A percentile compares a stretch with the other conserved stretches of the same genome.
Evolutionary conservation across 2,329 filamentous ascomycete species (phyloP).

Genomic region (Phialophora chinensis): DNA sequence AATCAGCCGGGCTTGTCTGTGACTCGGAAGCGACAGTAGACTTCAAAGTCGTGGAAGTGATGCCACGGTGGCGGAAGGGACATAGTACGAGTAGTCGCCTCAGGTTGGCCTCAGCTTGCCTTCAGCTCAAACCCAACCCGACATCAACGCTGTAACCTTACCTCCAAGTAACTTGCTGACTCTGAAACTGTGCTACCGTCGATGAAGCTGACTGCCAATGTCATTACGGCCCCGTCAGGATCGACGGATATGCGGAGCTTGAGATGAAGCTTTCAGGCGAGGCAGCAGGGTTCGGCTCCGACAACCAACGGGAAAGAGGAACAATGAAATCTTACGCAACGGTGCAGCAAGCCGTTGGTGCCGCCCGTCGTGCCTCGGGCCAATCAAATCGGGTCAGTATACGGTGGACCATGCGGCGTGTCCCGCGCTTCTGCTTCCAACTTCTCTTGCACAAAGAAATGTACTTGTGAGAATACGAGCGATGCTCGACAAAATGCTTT

Average conservation of each 20-base stretch:
- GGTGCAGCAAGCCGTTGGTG: not conserved
- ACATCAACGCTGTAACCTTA: not conserved
- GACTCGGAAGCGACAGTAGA: not conserved
- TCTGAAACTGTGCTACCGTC: not conserved
- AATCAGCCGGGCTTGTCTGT: not conserved
- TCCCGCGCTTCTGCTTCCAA: not conserved
- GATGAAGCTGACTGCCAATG: not conserved
- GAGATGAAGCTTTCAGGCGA: not conserved
- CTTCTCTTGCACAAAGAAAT: not conserved
- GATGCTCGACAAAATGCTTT: not conserved
- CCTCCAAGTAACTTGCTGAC: not conserved
- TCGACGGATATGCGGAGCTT: not conserved
- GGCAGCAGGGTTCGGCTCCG: conserved; percentile 3
- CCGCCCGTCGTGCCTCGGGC: not conserved
- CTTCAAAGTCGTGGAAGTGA: not conserved
- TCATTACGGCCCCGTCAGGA: not conserved
- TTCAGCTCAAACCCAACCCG: not conserved
- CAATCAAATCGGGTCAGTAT: not conserved
- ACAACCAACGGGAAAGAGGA: not conserved
- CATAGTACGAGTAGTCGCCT: not conserved
- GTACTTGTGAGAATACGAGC: not conserved
- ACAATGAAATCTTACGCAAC: not conserved
- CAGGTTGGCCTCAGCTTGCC: not conserved
- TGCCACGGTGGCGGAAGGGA: not conserved
- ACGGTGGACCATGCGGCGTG: not conserved